Percentiles rank a stretch among this genome's conserved stretches.
Conservation (phyloP, 352 stramenopile species). For the Phytophthora boehmeriae region DNA sequence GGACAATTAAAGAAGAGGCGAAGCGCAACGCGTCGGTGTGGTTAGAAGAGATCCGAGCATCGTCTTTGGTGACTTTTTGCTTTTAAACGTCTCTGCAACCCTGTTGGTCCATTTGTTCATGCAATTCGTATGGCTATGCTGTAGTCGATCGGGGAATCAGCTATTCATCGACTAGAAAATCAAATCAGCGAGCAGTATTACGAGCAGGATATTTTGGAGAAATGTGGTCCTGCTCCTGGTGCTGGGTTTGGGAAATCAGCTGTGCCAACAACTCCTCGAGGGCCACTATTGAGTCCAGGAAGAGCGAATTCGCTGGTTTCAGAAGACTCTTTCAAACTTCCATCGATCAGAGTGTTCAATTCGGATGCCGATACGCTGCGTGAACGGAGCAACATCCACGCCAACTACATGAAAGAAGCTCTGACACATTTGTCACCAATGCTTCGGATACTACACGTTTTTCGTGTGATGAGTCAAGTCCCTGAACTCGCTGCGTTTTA, state of each 20-base stretch:
- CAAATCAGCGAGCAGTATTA: constrained; percentile 79
- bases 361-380: constrained; percentile 64
- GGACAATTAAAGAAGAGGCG: constrained; percentile 76
- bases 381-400: constrained; percentile 68
- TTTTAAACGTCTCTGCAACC: background rate
- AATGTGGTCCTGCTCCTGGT: constrained; percentile 45
- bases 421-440: constrained; percentile 67
- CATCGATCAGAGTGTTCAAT: constrained; percentile 76
- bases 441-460: constrained; percentile 77
- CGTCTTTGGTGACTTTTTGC: constrained; percentile 45
- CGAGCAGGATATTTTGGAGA: constrained; percentile 77
- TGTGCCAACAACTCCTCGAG: constrained; percentile 28
- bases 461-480: constrained; percentile 75
- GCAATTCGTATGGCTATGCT: background rate
- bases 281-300: constrained; percentile 21
- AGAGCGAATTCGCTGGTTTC: constrained; percentile 19
- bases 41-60: constrained; percentile 74
- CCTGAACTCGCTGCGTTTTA: constrained; percentile 77
- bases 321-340: constrained; percentile 53
- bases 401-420: constrained; percentile 73
- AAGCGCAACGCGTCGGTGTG: constrained; percentile 67
- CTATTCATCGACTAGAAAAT: constrained; percentile 76
- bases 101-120: constrained; percentile 1
- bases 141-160: constrained; percentile 68
- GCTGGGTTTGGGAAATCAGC: constrained; percentile 14